Base-by-base conservation (phyloP, 257 asterid genomes). In the Solanum sitiens region DNA sequence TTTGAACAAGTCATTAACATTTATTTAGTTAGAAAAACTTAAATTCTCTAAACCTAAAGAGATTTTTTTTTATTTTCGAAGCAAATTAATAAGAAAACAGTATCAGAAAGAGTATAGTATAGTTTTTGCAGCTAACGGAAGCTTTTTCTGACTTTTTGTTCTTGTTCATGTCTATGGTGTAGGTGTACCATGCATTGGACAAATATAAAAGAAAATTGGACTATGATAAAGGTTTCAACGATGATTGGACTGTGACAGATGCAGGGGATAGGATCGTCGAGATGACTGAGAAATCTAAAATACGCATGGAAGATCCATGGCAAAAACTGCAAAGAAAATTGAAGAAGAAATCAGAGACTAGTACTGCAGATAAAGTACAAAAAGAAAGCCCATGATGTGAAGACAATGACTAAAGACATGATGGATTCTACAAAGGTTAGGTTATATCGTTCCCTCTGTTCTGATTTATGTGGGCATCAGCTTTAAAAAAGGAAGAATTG, bases 131-230 rank as follows among this genome's bases (percentile, higher is more conserved):
- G 77, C 6, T 71, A 39, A 71, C 3, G 3, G 40, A 70, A 70
- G 35, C 76, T 37, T 37, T 72, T 3, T 40, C 56, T 39, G 40
- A 40, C 7, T 12, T 75, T 76, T 3, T 2, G 6, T 27, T 79
- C 16, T 79, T 8, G 67, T 79, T 7, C 40, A 8, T 47, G 11
- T 45, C 10, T 27, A 47, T 79, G 27, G 47, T 53, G 8, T 9
- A 94, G 98, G 95, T 93, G 6, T 89, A 86, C 11, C 85, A 86
- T 65, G 93, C 90, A 56, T 92, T 89, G 18, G 90, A 90, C 6
- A 94, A 91, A 35, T 89, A 87, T 30, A 20, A 45, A 11, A 88
- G 91, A 87, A 91, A 86, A 40, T 87, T 86, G 21, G 93, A 90
- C 70, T 76, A 90, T 65, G 76, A 63, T 21, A 83, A 53, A 56